A percentile compares a stretch with the other conserved stretches of the same genome.
Conservation (phyloP, 192 early-diverging fungal species). For the Obelidium mucronatum region DNA sequence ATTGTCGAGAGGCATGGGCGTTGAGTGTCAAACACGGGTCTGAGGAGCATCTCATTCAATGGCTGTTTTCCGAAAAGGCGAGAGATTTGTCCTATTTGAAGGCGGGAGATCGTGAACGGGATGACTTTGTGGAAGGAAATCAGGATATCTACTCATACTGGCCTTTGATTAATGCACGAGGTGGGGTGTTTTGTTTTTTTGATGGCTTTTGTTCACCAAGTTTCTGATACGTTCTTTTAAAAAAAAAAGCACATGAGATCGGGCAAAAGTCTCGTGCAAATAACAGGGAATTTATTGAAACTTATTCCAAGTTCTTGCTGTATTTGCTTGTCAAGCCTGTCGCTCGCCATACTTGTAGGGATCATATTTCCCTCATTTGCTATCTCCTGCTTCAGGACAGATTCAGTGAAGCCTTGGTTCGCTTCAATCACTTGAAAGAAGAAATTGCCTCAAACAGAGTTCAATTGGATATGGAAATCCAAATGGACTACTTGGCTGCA, state of each 20-base stretch:
- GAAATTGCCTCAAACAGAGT: constrained; percentile 6
- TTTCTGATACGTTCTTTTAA: not conserved
- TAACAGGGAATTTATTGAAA: constrained; percentile 24
- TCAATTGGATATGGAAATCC: not conserved
- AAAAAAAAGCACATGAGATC: constrained; percentile 27
- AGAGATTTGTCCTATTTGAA: constrained; percentile 5
- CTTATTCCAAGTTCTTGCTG: constrained; percentile 13
- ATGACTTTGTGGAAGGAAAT: constrained; percentile 6
- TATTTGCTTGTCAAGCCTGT: constrained; percentile 29
- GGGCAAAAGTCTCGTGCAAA: constrained; percentile 19
- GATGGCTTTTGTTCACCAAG: not conserved
- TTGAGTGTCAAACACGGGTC: constrained; percentile 16
- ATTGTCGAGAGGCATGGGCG: constrained; percentile 9
- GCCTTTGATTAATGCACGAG: constrained; percentile 35
- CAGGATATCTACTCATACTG: constrained; percentile 24
- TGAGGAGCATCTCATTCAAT: not conserved
- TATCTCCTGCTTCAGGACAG: constrained; percentile 30
- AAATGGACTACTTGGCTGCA: constrained; percentile 27
- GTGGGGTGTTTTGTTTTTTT: not conserved
- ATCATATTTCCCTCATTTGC: constrained; percentile 28
- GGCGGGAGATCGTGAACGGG: not conserved
- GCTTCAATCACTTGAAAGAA: not conserved
- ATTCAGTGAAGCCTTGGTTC: constrained; percentile 9
- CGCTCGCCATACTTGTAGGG: not conserved
- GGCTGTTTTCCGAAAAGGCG: not conserved